A percentile compares a stretch with the other conserved stretches of the same genome.
Conservation (phyloP, 305 asterid genomes). For the Lippia alba region DNA sequence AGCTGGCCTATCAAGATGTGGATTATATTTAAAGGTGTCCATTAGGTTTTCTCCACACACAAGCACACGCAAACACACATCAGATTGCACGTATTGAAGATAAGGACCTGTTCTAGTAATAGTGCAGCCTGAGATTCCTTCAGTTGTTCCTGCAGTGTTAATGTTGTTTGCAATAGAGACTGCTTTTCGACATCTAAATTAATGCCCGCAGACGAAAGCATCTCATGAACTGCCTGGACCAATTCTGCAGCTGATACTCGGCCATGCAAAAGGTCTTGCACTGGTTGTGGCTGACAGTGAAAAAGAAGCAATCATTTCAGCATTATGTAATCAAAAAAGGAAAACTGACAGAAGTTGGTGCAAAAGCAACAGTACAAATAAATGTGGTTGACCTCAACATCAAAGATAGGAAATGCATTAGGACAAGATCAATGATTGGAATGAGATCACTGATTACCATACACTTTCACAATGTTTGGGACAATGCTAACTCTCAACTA, state of each 20-base stretch:
- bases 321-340: constrained; percentile 22
- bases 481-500: neutral
- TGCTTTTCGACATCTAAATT: constrained; percentile 81
- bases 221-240: constrained; percentile 94
- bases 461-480: constrained; percentile 13
- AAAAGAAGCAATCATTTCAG: constrained; percentile 19
- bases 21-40: neutral
- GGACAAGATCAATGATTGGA: constrained; percentile 13
- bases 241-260: constrained; percentile 87
- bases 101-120: constrained; percentile 86
- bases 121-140: constrained; percentile 92
- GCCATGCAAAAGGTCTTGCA: constrained; percentile 80
- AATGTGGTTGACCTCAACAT: constrained; percentile 4
- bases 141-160: constrained; percentile 84
- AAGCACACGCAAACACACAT: neutral
- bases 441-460: constrained; percentile 17
- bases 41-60: neutral
- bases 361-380: neutral
- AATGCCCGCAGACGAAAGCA: constrained; percentile 97
- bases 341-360: constrained; percentile 7
- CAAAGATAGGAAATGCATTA: constrained; percentile 3
- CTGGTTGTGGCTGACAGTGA: constrained; percentile 57
- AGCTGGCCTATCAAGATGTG: neutral
- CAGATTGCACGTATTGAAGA: constrained; percentile 18
- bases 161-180: constrained; percentile 67